Evolutionary conservation across 2,329 filamentous ascomycete species (phyloP).

Genomic region (Sordariomycetes sp.): DNA sequence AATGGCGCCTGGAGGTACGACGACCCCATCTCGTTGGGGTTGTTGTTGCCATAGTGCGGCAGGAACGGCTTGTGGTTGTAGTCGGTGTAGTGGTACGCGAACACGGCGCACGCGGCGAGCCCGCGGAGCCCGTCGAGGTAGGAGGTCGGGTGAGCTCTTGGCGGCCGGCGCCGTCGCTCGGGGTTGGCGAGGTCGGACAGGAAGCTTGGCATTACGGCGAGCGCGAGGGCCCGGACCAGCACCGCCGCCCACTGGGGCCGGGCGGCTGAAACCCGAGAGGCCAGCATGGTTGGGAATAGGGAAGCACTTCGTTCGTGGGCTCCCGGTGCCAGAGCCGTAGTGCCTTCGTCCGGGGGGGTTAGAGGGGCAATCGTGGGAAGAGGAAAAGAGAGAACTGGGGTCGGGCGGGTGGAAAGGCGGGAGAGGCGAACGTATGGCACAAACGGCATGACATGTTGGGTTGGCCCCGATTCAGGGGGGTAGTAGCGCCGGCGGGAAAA

Average conservation of each 20-base stretch:
- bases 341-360: not conserved
- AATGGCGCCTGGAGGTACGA: slow-evolving; percentile 37
- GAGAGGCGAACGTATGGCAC: not conserved
- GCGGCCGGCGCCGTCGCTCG: slow-evolving; percentile 1
- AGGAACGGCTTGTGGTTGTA: slow-evolving; percentile 9
- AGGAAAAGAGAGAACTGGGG: not conserved
- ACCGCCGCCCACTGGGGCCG: not conserved
- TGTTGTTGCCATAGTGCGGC: slow-evolving; percentile 28
- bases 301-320: too few relatives aligned
- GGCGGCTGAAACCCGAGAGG: not conserved
- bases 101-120: slow-evolving; percentile 43
- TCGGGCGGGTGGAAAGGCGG: not conserved
- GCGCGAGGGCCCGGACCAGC: not conserved
- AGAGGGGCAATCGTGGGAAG: not conserved
- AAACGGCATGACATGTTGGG: not conserved
- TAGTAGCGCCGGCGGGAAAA: not conserved
- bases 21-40: slow-evolving; percentile 26
- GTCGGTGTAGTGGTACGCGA: slow-evolving; percentile 39
- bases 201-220: slow-evolving; percentile 8
- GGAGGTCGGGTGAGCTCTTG: slow-evolving; percentile 37
- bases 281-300: not conserved
- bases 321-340: not conserved
- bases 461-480: not conserved
- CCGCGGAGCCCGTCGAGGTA: slow-evolving; percentile 50
- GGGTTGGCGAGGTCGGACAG: slow-evolving; percentile 7